Base-by-base conservation (phyloP, 169 alveolate genomes). In the Cryptosporidium meleagridis region DNA sequence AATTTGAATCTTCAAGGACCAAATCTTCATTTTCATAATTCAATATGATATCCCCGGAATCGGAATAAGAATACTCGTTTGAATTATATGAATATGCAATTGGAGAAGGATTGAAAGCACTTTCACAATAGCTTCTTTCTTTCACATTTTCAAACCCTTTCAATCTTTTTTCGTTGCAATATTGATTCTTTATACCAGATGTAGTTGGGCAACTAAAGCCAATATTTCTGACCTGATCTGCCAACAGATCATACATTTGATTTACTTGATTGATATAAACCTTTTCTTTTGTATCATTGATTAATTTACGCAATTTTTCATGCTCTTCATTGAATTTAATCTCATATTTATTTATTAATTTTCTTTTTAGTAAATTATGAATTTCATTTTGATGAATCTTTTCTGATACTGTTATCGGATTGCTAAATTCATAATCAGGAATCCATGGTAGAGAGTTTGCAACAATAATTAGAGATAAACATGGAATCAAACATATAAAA, bases 11-110 rank as follows among this genome's bases (percentile, higher is more conserved):
- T 39, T 80, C 89, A 9, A 80, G 59, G 3, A 80, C 65, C n/a
- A 80, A 62, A 65, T 80, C 89, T 53, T 65, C 89, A 59, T 80
- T 80, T 33, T 80, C 89, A 29, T 41, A 62, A 33, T 35, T 80
- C 26, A 80, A 29, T 26, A 80, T 3, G 10, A 80, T 51, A 26
- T 80, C 89, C 6, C 89, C 89, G 3, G 89, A 62, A 44, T 80
- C 89, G 7, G 72, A 62, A 59, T 29, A 80, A 10, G 89, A 80
- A 45, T 31, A 41, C n/a, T 80, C 89, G 14, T 10, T 45, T 7
- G 59, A 61, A n/a, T 35, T 52, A 65, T 41, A 41, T 44, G 85
- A 72, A 44, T 59, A 61, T 12, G 59, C 75, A 26, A 44, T 41
- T 41, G 23, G 58, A 33, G 89, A 80, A 39, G 89, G 80, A 4